These are phyloP conservation scores for Aspergillus kassunensis DNA, from an alignment of 495 filamentous ascomycete genomes.

Conservation along the genomic window DNA sequence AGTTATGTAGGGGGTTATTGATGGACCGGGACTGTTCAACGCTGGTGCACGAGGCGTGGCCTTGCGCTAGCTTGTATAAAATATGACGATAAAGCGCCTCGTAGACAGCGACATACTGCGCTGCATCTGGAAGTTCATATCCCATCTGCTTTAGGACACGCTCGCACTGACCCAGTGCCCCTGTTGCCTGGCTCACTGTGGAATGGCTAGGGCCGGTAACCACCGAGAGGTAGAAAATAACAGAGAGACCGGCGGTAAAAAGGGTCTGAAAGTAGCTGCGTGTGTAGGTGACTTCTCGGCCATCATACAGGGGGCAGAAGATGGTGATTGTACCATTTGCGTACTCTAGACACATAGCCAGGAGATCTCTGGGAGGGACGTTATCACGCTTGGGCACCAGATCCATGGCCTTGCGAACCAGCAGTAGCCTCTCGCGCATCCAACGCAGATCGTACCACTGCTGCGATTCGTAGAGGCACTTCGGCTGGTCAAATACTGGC, in stretches of 20 bases:
- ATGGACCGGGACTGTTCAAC: neutral
- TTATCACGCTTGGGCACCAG: slow-evolving; percentile 22
- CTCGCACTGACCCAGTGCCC: slow-evolving; percentile 16
- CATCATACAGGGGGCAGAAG: slow-evolving; percentile 24
- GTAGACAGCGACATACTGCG: slow-evolving; percentile 24
- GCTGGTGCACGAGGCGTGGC: neutral
- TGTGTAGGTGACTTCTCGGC: slow-evolving; percentile 22
- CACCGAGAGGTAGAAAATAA: slow-evolving; percentile 26
- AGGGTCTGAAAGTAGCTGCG: slow-evolving; percentile 31
- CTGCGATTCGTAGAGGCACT: slow-evolving; percentile 23
- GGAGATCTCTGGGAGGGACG: slow-evolving; percentile 20
- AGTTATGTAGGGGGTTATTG: no score
- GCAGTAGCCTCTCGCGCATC: slow-evolving; percentile 20
- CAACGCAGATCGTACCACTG: slow-evolving; percentile 27
- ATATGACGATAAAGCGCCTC: slow-evolving; percentile 21
- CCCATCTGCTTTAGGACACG: slow-evolving; percentile 18
- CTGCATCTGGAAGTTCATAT: slow-evolving; percentile 22
- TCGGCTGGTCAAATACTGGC: slow-evolving; percentile 17
- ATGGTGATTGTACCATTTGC: slow-evolving; percentile 15
- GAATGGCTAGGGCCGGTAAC: slow-evolving; percentile 13
- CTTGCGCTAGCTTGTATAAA: neutral
- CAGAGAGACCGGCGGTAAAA: slow-evolving; percentile 24
- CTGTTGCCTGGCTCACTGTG: slow-evolving; percentile 10
- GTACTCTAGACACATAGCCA: slow-evolving; percentile 18
- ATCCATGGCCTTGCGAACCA: slow-evolving; percentile 26